Percentiles rank a stretch among this genome's conserved stretches.
Conservation (phyloP, 805 yeast genomes). For the Spathaspora gorwiae region DNA sequence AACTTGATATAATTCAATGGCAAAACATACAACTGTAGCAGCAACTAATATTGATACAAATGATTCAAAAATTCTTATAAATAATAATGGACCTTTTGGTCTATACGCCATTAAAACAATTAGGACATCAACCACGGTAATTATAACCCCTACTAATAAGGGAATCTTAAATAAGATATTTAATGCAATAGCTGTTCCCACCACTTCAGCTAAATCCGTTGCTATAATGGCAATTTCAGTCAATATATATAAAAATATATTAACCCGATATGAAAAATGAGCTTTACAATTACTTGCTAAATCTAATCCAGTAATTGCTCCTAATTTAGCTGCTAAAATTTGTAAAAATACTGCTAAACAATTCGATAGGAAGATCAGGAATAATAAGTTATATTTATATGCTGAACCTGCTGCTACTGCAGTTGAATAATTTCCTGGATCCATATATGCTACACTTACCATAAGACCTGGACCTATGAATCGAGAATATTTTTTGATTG, state of each 20-base stretch:
- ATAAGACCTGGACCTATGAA: constrained; percentile 94
- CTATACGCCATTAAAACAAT: constrained; percentile 83
- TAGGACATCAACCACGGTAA: constrained; percentile 83
- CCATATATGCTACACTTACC: constrained; percentile 95
- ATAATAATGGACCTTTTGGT: constrained; percentile 74
- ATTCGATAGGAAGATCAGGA: constrained; percentile 75
- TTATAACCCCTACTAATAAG: constrained; percentile 71
- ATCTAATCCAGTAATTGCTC: constrained; percentile 92
- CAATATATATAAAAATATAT: constrained; percentile 60
- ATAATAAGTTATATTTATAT: constrained; percentile 71
- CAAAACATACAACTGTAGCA: constrained; percentile 82
- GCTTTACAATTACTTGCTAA: constrained; percentile 81
- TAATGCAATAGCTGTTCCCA: constrained; percentile 94
- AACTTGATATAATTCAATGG: constrained; percentile 69
- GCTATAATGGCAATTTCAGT: constrained; percentile 93
- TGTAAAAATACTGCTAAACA: constrained; percentile 85
- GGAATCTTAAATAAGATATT: constrained; percentile 82
- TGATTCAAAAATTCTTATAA: constrained; percentile 75
- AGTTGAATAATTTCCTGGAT: constrained; percentile 95
- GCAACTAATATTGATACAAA: constrained; percentile 74
- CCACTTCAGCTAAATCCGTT: constrained; percentile 94
- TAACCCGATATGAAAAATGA: constrained; percentile 61
- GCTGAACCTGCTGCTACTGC: constrained; percentile 93
- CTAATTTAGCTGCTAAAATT: constrained; percentile 77
- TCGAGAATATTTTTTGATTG: constrained; percentile 45